Evolutionary conservation across 169 alveolate genomes (phyloP).

Genomic region (Plasmodium inui): DNA sequence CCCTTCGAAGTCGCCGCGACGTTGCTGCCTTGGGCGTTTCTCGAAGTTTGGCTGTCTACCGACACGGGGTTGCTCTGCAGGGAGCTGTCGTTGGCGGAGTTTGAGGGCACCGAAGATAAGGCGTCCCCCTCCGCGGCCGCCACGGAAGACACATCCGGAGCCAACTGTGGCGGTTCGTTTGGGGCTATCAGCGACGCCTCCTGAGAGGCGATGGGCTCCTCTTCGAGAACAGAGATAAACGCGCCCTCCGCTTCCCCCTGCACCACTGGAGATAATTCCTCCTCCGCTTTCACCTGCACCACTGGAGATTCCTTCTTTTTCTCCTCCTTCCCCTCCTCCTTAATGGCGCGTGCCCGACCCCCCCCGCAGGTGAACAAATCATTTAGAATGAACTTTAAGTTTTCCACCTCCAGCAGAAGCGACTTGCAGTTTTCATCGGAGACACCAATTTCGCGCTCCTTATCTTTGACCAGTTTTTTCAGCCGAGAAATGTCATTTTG

Average conservation of each 20-base stretch:
- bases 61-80: not conserved
- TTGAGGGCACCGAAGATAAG: not conserved
- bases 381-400: conserved; percentile 38
- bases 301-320: not conserved
- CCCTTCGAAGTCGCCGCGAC: not conserved
- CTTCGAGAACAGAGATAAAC: not conserved
- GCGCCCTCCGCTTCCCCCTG: not conserved
- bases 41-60: not conserved
- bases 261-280: not conserved
- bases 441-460: conserved; percentile 11
- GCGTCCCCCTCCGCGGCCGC: not conserved
- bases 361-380: conserved; percentile 28
- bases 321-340: not conserved
- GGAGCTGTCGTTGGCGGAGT: not conserved
- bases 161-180: not conserved
- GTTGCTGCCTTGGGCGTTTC: not conserved
- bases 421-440: conserved; percentile 44
- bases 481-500: conserved; percentile 10
- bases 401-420: conserved; percentile 31
- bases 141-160: not conserved
- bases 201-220: not conserved
- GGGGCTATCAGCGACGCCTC: not conserved
- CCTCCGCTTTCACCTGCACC: not conserved
- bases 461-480: not conserved
- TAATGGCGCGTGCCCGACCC: not conserved